Conservation (phyloP, 495 filamentous ascomycete genomes). For the Podospora didyma region DNA sequence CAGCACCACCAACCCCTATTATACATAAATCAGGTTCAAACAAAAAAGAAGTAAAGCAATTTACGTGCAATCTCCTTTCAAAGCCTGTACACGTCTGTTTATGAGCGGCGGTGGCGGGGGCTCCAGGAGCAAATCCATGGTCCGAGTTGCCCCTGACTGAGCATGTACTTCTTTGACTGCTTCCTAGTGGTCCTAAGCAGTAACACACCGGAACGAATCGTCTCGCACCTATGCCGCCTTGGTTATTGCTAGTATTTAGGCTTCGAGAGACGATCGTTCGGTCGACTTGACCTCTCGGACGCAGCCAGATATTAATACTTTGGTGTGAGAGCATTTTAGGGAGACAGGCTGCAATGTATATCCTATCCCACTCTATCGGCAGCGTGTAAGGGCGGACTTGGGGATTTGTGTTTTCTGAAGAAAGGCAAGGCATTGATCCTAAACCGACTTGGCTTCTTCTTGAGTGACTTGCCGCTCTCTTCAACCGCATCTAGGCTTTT, state of each 20-base stretch:
- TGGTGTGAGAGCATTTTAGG: background rate
- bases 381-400: constrained; percentile 34
- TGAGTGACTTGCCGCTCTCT: constrained; percentile 25
- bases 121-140: background rate
- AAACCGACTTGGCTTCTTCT: constrained; percentile 47
- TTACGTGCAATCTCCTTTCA: background rate
- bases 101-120: background rate
- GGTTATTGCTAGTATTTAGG: too few relatives aligned
- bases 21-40: background rate
- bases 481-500: constrained; percentile 23
- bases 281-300: background rate
- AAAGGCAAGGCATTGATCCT: constrained; percentile 42
- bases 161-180: too few relatives aligned
- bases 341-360: background rate
- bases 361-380: constrained; percentile 24
- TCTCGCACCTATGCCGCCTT: too few relatives aligned
- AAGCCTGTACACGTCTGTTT: background rate
- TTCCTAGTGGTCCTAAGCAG: too few relatives aligned
- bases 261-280: background rate
- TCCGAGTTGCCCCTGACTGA: too few relatives aligned
- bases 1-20: background rate
- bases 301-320: background rate
- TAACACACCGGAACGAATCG: too few relatives aligned
- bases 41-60: background rate
- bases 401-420: constrained; percentile 41